phyloP scores from a whole-genome alignment of 768 basidiomycete genomes.

The Crepidotus variabilis region DNA sequence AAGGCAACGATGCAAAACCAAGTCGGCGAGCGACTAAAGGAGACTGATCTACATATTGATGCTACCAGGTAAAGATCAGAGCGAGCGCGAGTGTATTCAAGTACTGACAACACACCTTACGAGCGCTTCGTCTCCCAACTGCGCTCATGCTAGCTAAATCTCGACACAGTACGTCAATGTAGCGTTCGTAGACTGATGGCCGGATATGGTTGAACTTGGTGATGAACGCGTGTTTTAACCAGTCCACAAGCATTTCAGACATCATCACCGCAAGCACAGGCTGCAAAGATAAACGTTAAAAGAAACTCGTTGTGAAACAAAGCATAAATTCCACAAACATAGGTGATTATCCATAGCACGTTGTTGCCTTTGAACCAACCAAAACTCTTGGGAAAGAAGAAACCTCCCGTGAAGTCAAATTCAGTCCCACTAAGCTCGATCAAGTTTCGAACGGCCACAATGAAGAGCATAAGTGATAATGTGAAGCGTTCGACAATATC shows the following conservation, averaged over 20 bases:
- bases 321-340: slow-evolving; percentile 46
- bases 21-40: slow-evolving; percentile 90
- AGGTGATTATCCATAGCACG: slow-evolving; percentile 84
- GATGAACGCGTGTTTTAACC: slow-evolving; percentile 99
- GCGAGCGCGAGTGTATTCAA: neutral
- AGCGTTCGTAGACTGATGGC: slow-evolving; percentile 91
- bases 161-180: slow-evolving; percentile 91
- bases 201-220: slow-evolving; percentile 99
- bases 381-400: slow-evolving; percentile 77
- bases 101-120: slow-evolving; percentile 49
- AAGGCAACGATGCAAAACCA: slow-evolving; percentile 89
- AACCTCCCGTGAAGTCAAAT: slow-evolving; percentile 71
- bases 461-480: slow-evolving; percentile 82
- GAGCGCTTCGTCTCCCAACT: slow-evolving; percentile 59
- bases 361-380: slow-evolving; percentile 81
- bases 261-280: slow-evolving; percentile 88
- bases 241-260: slow-evolving; percentile 94
- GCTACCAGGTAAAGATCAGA: slow-evolving; percentile 35
- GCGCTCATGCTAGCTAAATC: slow-evolving; percentile 83
- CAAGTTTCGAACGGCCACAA: slow-evolving; percentile 91
- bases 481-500: slow-evolving; percentile 99
- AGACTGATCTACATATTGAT: slow-evolving; percentile 92
- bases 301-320: neutral
- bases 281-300: slow-evolving; percentile 33
- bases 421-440: slow-evolving; percentile 92